Conservation (phyloP, 2,329 filamentous ascomycete species). For the Bretziella fagacearum region DNA sequence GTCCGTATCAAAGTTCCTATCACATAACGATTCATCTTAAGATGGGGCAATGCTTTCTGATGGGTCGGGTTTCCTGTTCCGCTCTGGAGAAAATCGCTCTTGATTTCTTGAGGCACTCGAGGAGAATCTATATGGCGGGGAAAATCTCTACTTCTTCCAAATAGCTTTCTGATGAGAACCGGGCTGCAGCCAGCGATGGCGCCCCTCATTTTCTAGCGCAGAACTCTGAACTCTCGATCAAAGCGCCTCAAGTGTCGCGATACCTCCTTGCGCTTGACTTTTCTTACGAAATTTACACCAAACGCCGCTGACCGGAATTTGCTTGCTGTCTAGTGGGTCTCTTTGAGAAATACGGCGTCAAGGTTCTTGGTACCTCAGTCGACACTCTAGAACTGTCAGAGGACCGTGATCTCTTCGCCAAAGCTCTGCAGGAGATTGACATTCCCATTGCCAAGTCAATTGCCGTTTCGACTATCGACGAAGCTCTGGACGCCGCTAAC, state of each 20-base stretch:
- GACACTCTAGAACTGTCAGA: conserved; percentile 74
- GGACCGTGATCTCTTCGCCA: conserved; percentile 89
- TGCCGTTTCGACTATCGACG: conserved; percentile 78
- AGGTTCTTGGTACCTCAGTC: conserved; percentile 87
- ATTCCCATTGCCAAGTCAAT: conserved; percentile 96
- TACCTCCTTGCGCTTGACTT: too few relatives aligned
- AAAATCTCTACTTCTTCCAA: not conserved
- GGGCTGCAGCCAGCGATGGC: not conserved
- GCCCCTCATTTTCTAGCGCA: too few relatives aligned
- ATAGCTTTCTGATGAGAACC: not conserved
- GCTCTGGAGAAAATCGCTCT: not conserved
- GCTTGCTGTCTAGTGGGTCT: conserved; percentile 43
- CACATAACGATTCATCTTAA: conserved; percentile 5
- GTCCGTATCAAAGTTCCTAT: conserved; percentile 5
- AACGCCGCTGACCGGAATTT: conserved; percentile 4
- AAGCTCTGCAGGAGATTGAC: conserved; percentile 90
- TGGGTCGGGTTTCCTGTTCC: conserved; percentile 6
- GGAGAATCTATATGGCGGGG: not conserved
- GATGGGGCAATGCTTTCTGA: conserved; percentile 9
- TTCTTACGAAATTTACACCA: not conserved
- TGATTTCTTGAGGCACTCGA: not conserved
- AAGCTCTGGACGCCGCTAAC: conserved; percentile 74
- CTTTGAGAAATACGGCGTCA: conserved; percentile 88
- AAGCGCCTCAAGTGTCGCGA: too few relatives aligned
- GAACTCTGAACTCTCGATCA: too few relatives aligned